Percentiles rank a stretch among this genome's conserved stretches.
Evolutionary conservation across 192 early-diverging fungal genomes (phyloP).

Genomic region (Polychytrium aggregatum): DNA sequence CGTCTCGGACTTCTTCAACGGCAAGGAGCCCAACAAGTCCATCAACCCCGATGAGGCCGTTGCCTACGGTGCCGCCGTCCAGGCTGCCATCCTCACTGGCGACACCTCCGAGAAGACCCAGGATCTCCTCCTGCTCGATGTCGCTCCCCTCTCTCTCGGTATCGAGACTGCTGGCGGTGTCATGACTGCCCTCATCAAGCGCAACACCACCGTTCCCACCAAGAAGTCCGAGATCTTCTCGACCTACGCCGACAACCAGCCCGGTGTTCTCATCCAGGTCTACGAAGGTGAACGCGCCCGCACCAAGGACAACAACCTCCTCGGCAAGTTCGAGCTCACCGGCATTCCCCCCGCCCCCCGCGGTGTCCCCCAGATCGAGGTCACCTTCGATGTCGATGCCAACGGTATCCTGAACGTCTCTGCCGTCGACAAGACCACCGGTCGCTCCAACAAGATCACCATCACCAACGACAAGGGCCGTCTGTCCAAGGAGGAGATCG

Average conservation of each 20-base stretch:
- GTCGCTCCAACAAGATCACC: conserved; percentile 92
- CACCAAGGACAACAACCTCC: conserved; percentile 98
- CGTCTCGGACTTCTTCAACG: conserved; percentile 88
- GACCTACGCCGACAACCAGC: conserved; percentile 94
- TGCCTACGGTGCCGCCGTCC: conserved; percentile 94
- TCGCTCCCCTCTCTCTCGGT: conserved; percentile 92
- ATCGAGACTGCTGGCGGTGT: conserved; percentile 96
- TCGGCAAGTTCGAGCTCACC: conserved; percentile 96
- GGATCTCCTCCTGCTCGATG: conserved; percentile 76
- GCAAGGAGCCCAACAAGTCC: conserved; percentile 91
- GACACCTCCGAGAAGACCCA: conserved; percentile 39
- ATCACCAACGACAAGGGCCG: conserved; percentile 99
- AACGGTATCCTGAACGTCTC: conserved; percentile 95
- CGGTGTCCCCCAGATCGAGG: conserved; percentile 91
- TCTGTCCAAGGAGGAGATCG: conserved; percentile 96
- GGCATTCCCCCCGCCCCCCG: conserved; percentile 95
- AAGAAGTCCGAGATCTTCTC: conserved; percentile 99
- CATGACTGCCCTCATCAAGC: conserved; percentile 88
- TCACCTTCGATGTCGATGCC: conserved; percentile 94
- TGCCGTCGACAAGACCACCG: conserved; percentile 89
- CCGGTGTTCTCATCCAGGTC: conserved; percentile 90
- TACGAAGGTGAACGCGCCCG: conserved; percentile 92
- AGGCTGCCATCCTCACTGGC: conserved; percentile 81
- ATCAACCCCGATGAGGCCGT: conserved; percentile 99
- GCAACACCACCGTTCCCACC: conserved; percentile 88